A percentile compares a stretch with the other conserved stretches of the same genome.
Evolutionary conservation across 2,329 filamentous ascomycete species (phyloP).

Genomic region (Magnaporthales sp.): DNA sequence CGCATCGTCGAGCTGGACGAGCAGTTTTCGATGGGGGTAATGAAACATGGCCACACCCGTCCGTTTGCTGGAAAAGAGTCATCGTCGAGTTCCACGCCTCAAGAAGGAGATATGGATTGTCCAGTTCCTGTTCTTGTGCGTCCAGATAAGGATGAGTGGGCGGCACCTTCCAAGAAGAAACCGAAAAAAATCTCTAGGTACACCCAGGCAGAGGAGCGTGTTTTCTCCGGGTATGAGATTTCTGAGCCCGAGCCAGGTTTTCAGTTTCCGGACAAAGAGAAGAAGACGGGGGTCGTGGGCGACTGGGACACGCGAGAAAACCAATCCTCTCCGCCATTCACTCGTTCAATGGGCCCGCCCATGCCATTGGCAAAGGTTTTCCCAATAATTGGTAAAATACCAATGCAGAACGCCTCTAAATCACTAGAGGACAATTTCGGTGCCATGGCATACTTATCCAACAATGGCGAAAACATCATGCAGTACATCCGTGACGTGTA

Average conservation of each 20-base stretch:
- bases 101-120: background rate
- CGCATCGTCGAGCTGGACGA: slow-evolving; percentile 27
- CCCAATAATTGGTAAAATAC: background rate
- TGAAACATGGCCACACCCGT: slow-evolving; percentile 18
- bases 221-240: no score
- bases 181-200: no score
- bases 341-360: background rate
- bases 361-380: background rate
- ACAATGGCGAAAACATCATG: slow-evolving; percentile 26
- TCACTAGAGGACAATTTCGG: background rate
- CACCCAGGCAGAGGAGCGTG: background rate
- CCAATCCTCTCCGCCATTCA: no score
- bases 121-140: background rate
- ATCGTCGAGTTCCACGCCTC: slow-evolving; percentile 29
- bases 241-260: no score
- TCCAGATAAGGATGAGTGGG: background rate
- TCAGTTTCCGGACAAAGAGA: background rate
- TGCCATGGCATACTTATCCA: background rate
- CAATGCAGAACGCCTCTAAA: background rate
- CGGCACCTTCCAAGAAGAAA: no score
- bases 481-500: slow-evolving; percentile 34
- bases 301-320: background rate
- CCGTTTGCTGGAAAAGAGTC: slow-evolving; percentile 16
- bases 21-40: slow-evolving; percentile 21
- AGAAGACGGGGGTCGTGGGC: background rate